phyloP scores from a whole-genome alignment of 2,329 filamentous ascomycete species.

The Neonectria coccinea region DNA sequence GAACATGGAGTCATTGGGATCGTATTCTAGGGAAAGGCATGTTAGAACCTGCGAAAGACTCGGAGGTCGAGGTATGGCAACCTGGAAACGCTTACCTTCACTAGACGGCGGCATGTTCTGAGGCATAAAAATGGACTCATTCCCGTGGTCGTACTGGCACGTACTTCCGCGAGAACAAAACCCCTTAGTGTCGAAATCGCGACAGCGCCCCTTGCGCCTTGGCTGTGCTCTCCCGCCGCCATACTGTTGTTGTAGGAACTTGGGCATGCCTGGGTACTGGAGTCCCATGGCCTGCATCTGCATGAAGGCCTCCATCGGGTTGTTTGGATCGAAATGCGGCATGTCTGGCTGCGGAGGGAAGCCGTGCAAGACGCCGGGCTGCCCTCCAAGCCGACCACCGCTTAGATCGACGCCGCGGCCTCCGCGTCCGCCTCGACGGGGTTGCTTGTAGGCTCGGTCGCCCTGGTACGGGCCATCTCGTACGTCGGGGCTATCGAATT shows the following conservation, averaged over 20 bases:
- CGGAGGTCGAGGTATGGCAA: too few relatives aligned
- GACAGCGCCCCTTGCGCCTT: conserved; percentile 65
- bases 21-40: conserved; percentile 46
- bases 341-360: conserved; percentile 44
- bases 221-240: conserved; percentile 43
- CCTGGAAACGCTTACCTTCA: conserved; percentile 43
- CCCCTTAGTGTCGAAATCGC: conserved; percentile 79
- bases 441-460: conserved; percentile 68
- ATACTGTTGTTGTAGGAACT: conserved; percentile 49
- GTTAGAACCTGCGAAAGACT: conserved; percentile 30
- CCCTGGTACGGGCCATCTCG: conserved; percentile 44
- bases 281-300: conserved; percentile 70
- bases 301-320: conserved; percentile 71
- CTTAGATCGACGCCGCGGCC: conserved; percentile 42
- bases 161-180: conserved; percentile 75
- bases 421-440: conserved; percentile 63
- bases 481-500: conserved; percentile 33
- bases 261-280: conserved; percentile 55
- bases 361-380: conserved; percentile 25
- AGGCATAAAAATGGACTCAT: conserved; percentile 59
- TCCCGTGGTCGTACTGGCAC: conserved; percentile 77
- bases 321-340: conserved; percentile 67
- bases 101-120: conserved; percentile 25
- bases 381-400: conserved; percentile 33
- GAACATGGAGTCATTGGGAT: conserved; percentile 48